Evolutionary conservation across 768 basidiomycete species (phyloP).

Genomic region (Suillus subalutaceus): DNA sequence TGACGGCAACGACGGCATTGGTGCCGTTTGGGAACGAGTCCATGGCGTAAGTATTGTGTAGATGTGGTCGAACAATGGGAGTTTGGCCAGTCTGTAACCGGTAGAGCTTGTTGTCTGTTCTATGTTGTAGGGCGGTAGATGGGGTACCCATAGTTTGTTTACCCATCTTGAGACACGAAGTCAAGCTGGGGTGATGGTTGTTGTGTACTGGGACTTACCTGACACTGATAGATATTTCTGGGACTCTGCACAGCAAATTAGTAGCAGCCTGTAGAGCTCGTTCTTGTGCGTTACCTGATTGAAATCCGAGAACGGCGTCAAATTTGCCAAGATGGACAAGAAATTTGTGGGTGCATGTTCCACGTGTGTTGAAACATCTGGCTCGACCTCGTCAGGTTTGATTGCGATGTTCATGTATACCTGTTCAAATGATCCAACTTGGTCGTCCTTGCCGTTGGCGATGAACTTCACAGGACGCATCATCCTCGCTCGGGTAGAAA

Average conservation of each 20-base stretch:
- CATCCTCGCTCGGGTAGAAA: constrained; percentile 87
- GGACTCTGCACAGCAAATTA: constrained; percentile 58
- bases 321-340: constrained; percentile 93
- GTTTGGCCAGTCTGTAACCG: constrained; percentile 94
- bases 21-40: constrained; percentile 98
- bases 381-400: constrained; percentile 81
- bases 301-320: constrained; percentile 99
- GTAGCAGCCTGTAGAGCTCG: constrained; percentile 8
- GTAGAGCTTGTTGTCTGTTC: constrained; percentile 99
- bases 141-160: constrained; percentile 99
- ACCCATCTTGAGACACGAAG: constrained; percentile 73
- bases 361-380: constrained; percentile 82
- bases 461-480: constrained; percentile 97
- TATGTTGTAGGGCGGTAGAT: constrained; percentile 84
- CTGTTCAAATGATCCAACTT: constrained; percentile 96
- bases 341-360: constrained; percentile 96
- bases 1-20: constrained; percentile 98
- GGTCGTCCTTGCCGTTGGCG: constrained; percentile 82
- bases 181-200: not conserved
- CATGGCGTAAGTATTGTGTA: constrained; percentile 97
- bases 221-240: constrained; percentile 92
- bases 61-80: constrained; percentile 87
- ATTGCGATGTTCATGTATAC: constrained; percentile 99
- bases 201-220: constrained; percentile 47
- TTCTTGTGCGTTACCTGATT: constrained; percentile 68